Conservation (phyloP, 495 filamentous ascomycete species). For the Hyaloscypha bicolor region DNA sequence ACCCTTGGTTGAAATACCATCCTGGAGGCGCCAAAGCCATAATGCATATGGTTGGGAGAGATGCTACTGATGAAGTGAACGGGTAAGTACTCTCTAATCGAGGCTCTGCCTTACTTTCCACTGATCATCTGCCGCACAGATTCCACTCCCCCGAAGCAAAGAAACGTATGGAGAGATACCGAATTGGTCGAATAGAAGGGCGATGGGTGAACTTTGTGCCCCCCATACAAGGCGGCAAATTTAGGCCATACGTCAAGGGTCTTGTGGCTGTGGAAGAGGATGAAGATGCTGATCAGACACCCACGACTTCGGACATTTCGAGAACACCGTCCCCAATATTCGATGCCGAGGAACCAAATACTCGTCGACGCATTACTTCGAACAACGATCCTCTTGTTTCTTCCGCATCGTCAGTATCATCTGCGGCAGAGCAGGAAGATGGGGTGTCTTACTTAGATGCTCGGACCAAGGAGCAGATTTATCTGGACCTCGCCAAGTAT, state of each 20-base stretch:
- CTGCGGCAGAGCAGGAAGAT: slow-evolving; percentile 46
- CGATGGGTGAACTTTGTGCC: slow-evolving; percentile 88
- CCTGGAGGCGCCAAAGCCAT: slow-evolving; percentile 94
- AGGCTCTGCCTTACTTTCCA: background rate
- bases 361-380: slow-evolving; percentile 19
- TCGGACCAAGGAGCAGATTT: slow-evolving; percentile 73
- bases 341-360: slow-evolving; percentile 50
- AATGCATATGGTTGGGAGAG: slow-evolving; percentile 91
- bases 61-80: slow-evolving; percentile 95
- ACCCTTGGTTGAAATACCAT: slow-evolving; percentile 86
- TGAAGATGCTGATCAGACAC: slow-evolving; percentile 43
- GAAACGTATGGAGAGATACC: slow-evolving; percentile 75
- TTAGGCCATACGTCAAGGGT: slow-evolving; percentile 58
- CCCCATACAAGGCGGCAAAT: slow-evolving; percentile 89
- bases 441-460: slow-evolving; percentile 69
- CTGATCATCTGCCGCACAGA: slow-evolving; percentile 46
- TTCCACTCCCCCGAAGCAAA: slow-evolving; percentile 82
- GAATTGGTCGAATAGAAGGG: slow-evolving; percentile 82
- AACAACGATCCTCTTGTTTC: slow-evolving; percentile 24
- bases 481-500: slow-evolving; percentile 78
- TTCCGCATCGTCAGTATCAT: slow-evolving; percentile 38
- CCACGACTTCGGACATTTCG: slow-evolving; percentile 48
- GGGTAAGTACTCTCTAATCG: slow-evolving; percentile 59
- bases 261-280: slow-evolving; percentile 39
- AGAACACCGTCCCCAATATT: slow-evolving; percentile 67